phyloP scores from a whole-genome alignment of 2,329 filamentous ascomycete species.

The Hypoxylon sp. region DNA sequence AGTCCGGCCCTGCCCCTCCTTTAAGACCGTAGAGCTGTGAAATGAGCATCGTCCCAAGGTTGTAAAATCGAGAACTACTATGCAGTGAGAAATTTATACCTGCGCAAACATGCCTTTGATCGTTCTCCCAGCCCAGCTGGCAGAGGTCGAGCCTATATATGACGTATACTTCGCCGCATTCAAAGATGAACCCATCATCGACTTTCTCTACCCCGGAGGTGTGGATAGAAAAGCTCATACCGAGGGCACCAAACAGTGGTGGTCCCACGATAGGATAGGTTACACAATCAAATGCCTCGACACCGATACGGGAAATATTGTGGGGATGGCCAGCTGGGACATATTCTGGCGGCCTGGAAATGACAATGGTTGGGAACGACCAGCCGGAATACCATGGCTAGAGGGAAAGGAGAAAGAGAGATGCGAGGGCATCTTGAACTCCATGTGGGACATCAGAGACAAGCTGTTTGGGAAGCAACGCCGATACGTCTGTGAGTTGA shows the following conservation, averaged over 20 bases:
- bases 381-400: slow-evolving; percentile 46
- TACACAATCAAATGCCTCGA: slow-evolving; percentile 50
- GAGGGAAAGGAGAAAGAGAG: slow-evolving; percentile 44
- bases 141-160: slow-evolving; percentile 46
- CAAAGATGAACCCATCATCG: slow-evolving; percentile 40
- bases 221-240: slow-evolving; percentile 38
- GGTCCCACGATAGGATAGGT: slow-evolving; percentile 32
- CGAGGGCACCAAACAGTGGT: slow-evolving; percentile 35
- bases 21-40: slow-evolving; percentile 9
- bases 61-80: background rate
- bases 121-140: slow-evolving; percentile 46
- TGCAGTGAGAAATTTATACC: background rate
- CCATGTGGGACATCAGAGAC: slow-evolving; percentile 49
- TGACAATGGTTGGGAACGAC: slow-evolving; percentile 46
- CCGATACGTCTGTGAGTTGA: slow-evolving; percentile 48
- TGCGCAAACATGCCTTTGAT: slow-evolving; percentile 45
- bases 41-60: background rate
- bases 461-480: slow-evolving; percentile 46
- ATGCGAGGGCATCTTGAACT: slow-evolving; percentile 42
- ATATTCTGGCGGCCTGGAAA: slow-evolving; percentile 47
- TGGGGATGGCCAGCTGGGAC: slow-evolving; percentile 51
- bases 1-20: slow-evolving; percentile 8
- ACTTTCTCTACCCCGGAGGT: slow-evolving; percentile 35
- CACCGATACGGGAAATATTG: slow-evolving; percentile 45
- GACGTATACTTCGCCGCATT: slow-evolving; percentile 51